Conservation (phyloP, 345 rosid genomes). For the Pugionium cornutum region DNA sequence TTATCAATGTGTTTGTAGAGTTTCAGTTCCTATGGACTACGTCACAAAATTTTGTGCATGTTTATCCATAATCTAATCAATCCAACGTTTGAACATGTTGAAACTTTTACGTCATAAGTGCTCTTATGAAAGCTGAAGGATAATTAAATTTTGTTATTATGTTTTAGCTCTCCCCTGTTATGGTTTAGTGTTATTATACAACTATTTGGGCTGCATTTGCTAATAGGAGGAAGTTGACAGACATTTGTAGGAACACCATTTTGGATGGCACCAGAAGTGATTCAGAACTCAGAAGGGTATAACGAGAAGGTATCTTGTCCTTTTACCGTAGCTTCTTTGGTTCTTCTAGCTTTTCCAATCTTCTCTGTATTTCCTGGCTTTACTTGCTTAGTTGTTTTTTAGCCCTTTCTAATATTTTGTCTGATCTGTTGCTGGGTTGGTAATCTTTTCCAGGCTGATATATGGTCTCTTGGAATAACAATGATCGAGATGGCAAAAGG, state of each 20-base stretch:
- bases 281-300: constrained; percentile 97
- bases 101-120: constrained; percentile 1
- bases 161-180: constrained; percentile 3
- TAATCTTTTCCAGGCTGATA: constrained; percentile 78
- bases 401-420: constrained; percentile 13
- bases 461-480: constrained; percentile 99
- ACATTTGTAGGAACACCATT: constrained; percentile 99
- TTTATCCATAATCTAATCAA: constrained; percentile 17
- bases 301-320: constrained; percentile 74
- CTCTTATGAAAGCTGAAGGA: constrained; percentile 5
- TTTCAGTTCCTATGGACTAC: constrained; percentile 7
- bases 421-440: constrained; percentile 20
- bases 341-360: constrained; percentile 19
- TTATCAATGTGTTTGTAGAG: constrained; percentile 13
- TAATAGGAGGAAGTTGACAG: constrained; percentile 60
- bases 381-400: constrained; percentile 7
- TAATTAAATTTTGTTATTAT: not conserved
- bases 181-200: not conserved
- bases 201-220: constrained; percentile 28
- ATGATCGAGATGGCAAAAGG: constrained; percentile 99
- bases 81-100: constrained; percentile 15
- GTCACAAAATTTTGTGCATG: constrained; percentile 16
- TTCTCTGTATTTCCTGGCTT: constrained; percentile 23
- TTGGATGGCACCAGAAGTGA: constrained; percentile 99
- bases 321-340: not conserved